Conservation (phyloP, 768 basidiomycete genomes). For the Exsudoporus frostii region DNA sequence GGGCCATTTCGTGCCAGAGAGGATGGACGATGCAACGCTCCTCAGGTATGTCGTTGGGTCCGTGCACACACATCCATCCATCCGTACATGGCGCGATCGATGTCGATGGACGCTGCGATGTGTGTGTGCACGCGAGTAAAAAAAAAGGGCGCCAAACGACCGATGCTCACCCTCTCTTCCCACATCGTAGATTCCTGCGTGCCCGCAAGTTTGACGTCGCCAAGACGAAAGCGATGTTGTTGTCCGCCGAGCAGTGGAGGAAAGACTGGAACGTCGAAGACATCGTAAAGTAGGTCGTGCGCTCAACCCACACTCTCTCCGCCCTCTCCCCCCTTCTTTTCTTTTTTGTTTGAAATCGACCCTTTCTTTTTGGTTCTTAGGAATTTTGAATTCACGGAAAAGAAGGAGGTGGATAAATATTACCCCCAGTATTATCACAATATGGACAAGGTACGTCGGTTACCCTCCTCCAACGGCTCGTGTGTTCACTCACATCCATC, state of each 20-base stretch:
- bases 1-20: slow-evolving; percentile 54
- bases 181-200: slow-evolving; percentile 68
- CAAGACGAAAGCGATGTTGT: slow-evolving; percentile 82
- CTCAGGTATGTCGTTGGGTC: slow-evolving; percentile 46
- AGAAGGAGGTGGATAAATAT: slow-evolving; percentile 78
- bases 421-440: slow-evolving; percentile 98
- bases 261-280: slow-evolving; percentile 81
- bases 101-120: slow-evolving; percentile 10
- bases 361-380: slow-evolving; percentile 21
- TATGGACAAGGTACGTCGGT: slow-evolving; percentile 70
- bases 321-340: not conserved
- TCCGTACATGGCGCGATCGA: slow-evolving; percentile 5
- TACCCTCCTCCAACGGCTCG: too few relatives aligned
- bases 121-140: not conserved
- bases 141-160: not conserved
- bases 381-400: slow-evolving; percentile 85
- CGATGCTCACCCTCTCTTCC: not conserved
- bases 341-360: too few relatives aligned
- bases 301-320: too few relatives aligned
- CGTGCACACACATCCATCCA: not conserved
- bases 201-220: slow-evolving; percentile 89
- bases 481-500: not conserved
- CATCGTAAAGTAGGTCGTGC: slow-evolving; percentile 52
- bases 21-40: slow-evolving; percentile 70
- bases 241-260: slow-evolving; percentile 84